Conservation (phyloP, 78 protist species). For the Chrysochromulina parva region DNA sequence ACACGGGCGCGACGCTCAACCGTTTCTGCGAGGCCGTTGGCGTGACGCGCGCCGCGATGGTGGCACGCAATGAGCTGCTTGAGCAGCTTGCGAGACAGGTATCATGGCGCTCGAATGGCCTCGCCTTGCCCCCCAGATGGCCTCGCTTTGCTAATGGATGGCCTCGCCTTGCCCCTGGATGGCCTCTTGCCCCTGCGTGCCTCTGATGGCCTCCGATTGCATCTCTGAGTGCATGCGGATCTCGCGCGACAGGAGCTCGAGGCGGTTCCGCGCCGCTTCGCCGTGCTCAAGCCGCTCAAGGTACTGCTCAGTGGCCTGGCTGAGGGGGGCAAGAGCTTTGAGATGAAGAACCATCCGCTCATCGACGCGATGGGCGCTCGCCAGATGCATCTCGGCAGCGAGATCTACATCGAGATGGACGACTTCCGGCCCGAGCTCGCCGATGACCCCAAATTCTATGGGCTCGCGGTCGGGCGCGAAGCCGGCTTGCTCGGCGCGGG, state of each 20-base stretch:
- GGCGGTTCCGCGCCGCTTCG: slow-evolving; percentile 21
- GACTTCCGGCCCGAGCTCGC: slow-evolving; percentile 68
- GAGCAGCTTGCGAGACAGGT: slow-evolving; percentile 31
- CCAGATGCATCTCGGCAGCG: slow-evolving; percentile 46
- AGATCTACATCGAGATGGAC: slow-evolving; percentile 80
- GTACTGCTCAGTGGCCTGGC: slow-evolving; percentile 54
- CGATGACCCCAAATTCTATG: slow-evolving; percentile 66
- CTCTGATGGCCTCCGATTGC: too few relatives aligned
- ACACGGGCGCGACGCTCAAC: slow-evolving; percentile 86
- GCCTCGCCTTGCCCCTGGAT: too few relatives aligned
- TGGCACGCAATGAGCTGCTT: slow-evolving; percentile 42
- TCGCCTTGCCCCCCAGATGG: too few relatives aligned
- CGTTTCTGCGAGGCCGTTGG: slow-evolving; percentile 72
- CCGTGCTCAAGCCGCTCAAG: slow-evolving; percentile 77
- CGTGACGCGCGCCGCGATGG: neutral
- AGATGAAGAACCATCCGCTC: slow-evolving; percentile 78
- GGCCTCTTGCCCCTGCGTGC: too few relatives aligned
- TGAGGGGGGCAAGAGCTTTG: slow-evolving; percentile 22
- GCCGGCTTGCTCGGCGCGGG: slow-evolving; percentile 67
- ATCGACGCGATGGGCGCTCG: slow-evolving; percentile 65
- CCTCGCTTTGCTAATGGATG: too few relatives aligned
- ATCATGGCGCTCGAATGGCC: too few relatives aligned
- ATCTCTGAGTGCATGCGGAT: too few relatives aligned
- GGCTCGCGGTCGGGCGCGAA: slow-evolving; percentile 79
- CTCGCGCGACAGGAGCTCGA: neutral